phyloP scores from a whole-genome alignment of 139 green algal genomes.

The Tetraselmis striata region DNA sequence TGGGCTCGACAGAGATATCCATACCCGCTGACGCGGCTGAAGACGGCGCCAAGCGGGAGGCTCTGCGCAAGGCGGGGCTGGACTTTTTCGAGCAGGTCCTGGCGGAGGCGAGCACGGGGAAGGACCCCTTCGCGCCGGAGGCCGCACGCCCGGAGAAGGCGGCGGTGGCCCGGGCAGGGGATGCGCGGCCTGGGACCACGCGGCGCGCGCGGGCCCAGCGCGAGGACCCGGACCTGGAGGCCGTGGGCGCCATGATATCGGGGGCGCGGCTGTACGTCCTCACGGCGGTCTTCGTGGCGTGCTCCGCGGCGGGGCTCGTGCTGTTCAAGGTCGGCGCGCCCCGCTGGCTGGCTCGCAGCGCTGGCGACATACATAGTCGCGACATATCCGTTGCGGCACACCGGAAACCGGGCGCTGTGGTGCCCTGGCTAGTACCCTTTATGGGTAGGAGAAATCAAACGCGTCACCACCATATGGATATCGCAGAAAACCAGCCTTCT shows the following conservation, averaged over 20 bases:
- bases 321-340: background rate
- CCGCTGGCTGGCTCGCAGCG: too few species aligned
- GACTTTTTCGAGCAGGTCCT: background rate
- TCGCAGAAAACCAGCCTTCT: too few species aligned
- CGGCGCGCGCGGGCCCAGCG: background rate
- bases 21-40: background rate
- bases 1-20: background rate
- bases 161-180: too few species aligned
- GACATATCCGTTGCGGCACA: too few species aligned
- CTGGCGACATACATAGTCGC: too few species aligned
- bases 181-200: too few species aligned
- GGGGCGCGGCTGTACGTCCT: background rate
- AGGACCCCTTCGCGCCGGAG: background rate
- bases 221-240: background rate
- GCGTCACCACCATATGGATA: too few species aligned
- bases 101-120: background rate
- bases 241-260: background rate
- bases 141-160: background rate
- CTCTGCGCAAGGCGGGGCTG: background rate
- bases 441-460: too few species aligned
- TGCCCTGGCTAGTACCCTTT: too few species aligned
- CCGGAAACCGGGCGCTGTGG: too few species aligned
- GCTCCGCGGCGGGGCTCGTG: background rate
- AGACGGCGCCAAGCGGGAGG: background rate
- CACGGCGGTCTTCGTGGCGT: background rate